phyloP scores from a whole-genome alignment of 495 filamentous ascomycete species.

The Tuber aestivum region DNA sequence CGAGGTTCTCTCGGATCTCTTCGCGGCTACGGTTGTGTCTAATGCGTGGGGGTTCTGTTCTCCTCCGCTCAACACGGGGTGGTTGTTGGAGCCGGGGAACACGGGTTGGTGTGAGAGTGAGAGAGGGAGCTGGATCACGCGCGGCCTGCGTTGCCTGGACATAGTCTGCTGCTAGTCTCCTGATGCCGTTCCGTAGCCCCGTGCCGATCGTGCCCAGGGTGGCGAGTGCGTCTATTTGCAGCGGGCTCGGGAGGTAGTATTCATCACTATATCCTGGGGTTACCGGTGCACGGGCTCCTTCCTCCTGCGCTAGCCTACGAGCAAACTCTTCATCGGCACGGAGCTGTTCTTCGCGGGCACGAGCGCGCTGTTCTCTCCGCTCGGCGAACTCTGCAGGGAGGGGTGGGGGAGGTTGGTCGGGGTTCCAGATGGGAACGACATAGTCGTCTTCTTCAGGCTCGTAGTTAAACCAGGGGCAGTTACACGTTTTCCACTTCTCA shows the following conservation, averaged over 20 bases:
- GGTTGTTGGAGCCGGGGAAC: not conserved
- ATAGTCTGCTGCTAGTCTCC: conserved; percentile 40
- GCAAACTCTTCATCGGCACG: conserved; percentile 38
- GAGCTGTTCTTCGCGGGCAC: conserved; percentile 34
- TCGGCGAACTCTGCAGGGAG: conserved; percentile 30
- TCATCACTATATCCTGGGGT: conserved; percentile 20
- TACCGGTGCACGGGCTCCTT: conserved; percentile 19
- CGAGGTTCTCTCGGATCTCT: conserved; percentile 30
- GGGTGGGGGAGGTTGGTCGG: conserved; percentile 18
- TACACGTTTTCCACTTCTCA: conserved; percentile 70
- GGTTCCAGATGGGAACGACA: conserved; percentile 35
- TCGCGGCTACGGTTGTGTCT: conserved; percentile 20
- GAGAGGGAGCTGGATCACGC: conserved; percentile 14
- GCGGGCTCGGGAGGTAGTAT: conserved; percentile 25
- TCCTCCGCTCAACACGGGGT: conserved; percentile 28
- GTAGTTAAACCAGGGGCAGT: conserved; percentile 74
- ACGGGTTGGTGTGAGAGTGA: conserved; percentile 5
- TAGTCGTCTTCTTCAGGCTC: conserved; percentile 53
- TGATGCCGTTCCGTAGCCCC: conserved; percentile 37
- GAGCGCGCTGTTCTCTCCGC: conserved; percentile 31
- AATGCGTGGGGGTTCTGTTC: conserved; percentile 20
- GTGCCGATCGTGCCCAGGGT: conserved; percentile 34
- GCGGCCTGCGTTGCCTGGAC: conserved; percentile 31
- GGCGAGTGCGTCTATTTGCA: conserved; percentile 35
- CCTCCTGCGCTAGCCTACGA: conserved; percentile 31